A percentile compares a stretch with the other conserved stretches of the same genome.
These are phyloP conservation scores for Xerocomellus chrysenteron DNA, from an alignment of 768 basidiomycete genomes.

Conservation along the genomic window DNA sequence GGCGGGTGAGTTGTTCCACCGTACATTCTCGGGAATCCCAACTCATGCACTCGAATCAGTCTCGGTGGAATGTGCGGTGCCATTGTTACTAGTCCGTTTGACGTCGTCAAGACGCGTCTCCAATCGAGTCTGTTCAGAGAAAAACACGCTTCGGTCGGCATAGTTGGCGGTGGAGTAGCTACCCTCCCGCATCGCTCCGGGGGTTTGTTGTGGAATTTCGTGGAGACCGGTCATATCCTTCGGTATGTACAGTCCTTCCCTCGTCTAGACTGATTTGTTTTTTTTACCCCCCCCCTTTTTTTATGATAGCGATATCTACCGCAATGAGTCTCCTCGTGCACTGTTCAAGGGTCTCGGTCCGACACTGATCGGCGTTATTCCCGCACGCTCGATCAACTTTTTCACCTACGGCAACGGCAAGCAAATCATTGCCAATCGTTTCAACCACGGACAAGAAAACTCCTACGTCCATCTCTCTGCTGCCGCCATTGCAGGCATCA, in stretches of 20 bases:
- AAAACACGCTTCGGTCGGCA: slow-evolving; percentile 36
- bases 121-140: slow-evolving; percentile 83
- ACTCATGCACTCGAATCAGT: slow-evolving; percentile 40
- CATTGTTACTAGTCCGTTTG: slow-evolving; percentile 94
- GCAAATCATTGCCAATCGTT: slow-evolving; percentile 77
- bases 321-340: slow-evolving; percentile 82
- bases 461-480: slow-evolving; percentile 81
- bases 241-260: slow-evolving; percentile 45
- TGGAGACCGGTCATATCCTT: slow-evolving; percentile 89
- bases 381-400: slow-evolving; percentile 96
- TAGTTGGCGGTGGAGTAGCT: slow-evolving; percentile 33
- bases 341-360: slow-evolving; percentile 95
- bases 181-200: slow-evolving; percentile 34
- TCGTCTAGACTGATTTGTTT: background rate
- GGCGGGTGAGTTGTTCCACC: slow-evolving; percentile 64
- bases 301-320: slow-evolving; percentile 74
- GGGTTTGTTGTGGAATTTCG: slow-evolving; percentile 86
- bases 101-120: slow-evolving; percentile 96
- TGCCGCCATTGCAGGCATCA: slow-evolving; percentile 82
- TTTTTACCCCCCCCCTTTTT: background rate
- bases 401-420: slow-evolving; percentile 98
- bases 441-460: slow-evolving; percentile 78
- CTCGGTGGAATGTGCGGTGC: slow-evolving; percentile 98
- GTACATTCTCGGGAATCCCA: background rate
- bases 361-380: slow-evolving; percentile 91